Evolutionary conservation across 2,329 filamentous ascomycete genomes (phyloP), one percentile per base, ranked within the genome.

Genomic region (Calonectria hongkongensis): DNA sequence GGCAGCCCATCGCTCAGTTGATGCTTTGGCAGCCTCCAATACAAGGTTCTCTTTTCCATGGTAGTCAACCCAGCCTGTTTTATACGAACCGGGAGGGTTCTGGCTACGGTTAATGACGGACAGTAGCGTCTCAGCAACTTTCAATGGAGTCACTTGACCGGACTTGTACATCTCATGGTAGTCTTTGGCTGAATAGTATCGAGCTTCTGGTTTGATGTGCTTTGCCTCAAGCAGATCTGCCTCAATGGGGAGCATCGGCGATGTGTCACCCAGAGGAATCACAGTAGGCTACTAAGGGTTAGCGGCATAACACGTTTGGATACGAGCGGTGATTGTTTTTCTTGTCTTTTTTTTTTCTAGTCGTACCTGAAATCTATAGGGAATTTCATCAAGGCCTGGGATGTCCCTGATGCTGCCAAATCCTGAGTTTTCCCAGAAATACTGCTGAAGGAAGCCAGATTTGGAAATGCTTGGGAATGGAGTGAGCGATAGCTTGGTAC

Each of bases 91-190:
- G 0, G 86, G 82, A 1, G 89, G 86, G 13, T 83, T 82, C 15
- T 85, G 82, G 76, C 92, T 91, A 73, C 91, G 89, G 30, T 90
- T 89, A 75, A 96, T 93, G 48, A 96, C 85, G 0, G 93, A 92
- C 2, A 98, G 87, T 18, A 98, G 86, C 1, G 90, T 89, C 82
- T 95, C 90, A 15, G 89, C 89, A 2, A 98, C 94, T 74, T 92
- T 90, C 0, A 91, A 87, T 0, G 95, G 95, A 0, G 94, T 97
- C 70, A 93, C 81, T 72, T 89, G 86, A 64, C 94, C 94, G 6
- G 90, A 90, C 74, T 88, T 89, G 85, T 96, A 98, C 48, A 94
- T 89, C 65, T 90, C 89, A 81, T 95, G 92, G 81, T 95, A 98
- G 84, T 98, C 95, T 15, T 90, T 88, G 28, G 92, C 90, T 4